Percentiles rank a stretch among this genome's conserved stretches.
Evolutionary conservation across 2,329 filamentous ascomycete genomes (phyloP).

Genomic region (Neurospora sp.): DNA sequence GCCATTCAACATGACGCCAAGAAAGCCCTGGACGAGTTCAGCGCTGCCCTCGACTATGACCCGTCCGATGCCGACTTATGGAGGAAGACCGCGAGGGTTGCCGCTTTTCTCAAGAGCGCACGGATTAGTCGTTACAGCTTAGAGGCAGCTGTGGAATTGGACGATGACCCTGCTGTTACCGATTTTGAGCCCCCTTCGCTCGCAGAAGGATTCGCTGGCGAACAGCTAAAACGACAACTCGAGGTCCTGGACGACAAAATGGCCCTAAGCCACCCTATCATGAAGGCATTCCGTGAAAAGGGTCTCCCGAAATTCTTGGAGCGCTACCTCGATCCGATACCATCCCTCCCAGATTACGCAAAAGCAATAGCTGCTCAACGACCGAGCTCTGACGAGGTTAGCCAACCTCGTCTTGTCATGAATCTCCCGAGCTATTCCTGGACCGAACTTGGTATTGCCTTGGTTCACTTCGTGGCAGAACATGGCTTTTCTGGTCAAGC

Average conservation of each 20-base stretch:
- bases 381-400: conserved; percentile 12
- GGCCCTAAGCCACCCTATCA: conserved; percentile 48
- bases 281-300: conserved; percentile 45
- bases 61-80: conserved; percentile 59
- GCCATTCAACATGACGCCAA: conserved; percentile 28
- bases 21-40: conserved; percentile 46
- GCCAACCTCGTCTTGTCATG: conserved; percentile 19
- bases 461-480: conserved; percentile 27
- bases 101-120: conserved; percentile 44
- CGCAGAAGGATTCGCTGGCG: conserved; percentile 52
- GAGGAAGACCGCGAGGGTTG: conserved; percentile 49
- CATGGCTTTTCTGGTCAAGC: conserved; percentile 26
- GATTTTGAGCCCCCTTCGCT: conserved; percentile 54
- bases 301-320: conserved; percentile 40
- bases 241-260: conserved; percentile 43
- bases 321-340: conserved; percentile 50
- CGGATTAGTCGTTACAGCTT: conserved; percentile 52
- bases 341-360: conserved; percentile 48
- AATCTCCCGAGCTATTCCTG: conserved; percentile 27
- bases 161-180: conserved; percentile 53
- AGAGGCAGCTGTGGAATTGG: conserved; percentile 56
- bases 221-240: conserved; percentile 48
- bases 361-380: conserved; percentile 25
- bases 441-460: conserved; percentile 31
- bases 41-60: conserved; percentile 50